Conservation (phyloP, 2,329 filamentous ascomycete genomes). For the Penicillium sp. region DNA sequence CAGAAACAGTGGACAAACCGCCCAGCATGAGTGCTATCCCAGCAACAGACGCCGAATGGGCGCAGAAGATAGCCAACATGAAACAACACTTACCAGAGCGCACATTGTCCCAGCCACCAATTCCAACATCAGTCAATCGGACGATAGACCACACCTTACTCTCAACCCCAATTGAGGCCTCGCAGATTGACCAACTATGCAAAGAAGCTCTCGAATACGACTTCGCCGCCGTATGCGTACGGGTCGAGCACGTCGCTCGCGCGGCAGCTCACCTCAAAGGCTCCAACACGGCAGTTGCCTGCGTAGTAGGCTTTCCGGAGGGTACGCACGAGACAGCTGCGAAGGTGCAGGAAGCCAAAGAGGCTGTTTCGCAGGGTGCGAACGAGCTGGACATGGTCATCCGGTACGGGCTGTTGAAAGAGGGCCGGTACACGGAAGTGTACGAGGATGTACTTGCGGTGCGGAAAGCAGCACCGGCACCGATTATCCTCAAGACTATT, state of each 20-base stretch:
- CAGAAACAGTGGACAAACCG: neutral
- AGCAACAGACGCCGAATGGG: conserved; percentile 36
- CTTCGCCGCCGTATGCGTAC: conserved; percentile 56
- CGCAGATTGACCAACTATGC: conserved; percentile 55
- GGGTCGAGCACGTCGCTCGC: conserved; percentile 52
- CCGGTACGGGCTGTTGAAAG: conserved; percentile 52
- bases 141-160: conserved; percentile 48
- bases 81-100: conserved; percentile 27
- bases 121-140: conserved; percentile 30
- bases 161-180: conserved; percentile 43
- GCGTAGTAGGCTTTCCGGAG: conserved; percentile 61
- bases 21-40: conserved; percentile 29
- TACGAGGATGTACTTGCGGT: conserved; percentile 56
- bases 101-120: conserved; percentile 25
- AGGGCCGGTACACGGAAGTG: conserved; percentile 48
- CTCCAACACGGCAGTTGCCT: conserved; percentile 52
- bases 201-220: conserved; percentile 51
- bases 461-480: conserved; percentile 46
- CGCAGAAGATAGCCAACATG: conserved; percentile 27
- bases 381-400: conserved; percentile 60
- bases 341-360: conserved; percentile 54
- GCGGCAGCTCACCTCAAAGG: conserved; percentile 48
- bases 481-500: conserved; percentile 56
- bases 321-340: conserved; percentile 53
- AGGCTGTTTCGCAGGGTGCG: conserved; percentile 52